Evolutionary conservation across 495 filamentous ascomycete genomes (phyloP).

Genomic region (Penicillium cosmopolitanum): DNA sequence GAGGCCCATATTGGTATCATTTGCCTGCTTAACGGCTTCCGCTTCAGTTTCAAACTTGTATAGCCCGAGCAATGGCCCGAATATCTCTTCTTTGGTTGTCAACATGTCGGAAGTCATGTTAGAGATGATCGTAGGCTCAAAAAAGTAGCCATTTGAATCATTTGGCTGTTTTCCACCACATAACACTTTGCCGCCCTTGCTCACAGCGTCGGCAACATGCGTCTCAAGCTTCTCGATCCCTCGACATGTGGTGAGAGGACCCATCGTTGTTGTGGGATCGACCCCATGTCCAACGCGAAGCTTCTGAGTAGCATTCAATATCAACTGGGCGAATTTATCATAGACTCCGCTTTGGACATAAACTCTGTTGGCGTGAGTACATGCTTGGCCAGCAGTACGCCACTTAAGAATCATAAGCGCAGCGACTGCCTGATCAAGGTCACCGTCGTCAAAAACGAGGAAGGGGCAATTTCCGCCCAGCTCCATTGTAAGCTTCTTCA

Average conservation of each 20-base stretch:
- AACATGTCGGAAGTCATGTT: conserved; percentile 56
- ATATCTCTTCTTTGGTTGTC: conserved; percentile 39
- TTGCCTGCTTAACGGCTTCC: conserved; percentile 31
- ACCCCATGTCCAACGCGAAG: conserved; percentile 7
- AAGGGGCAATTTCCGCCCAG: conserved; percentile 70
- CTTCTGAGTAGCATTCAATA: conserved; percentile 2
- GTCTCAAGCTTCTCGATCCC: conserved; percentile 23
- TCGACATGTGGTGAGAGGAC: conserved; percentile 8
- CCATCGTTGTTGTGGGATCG: not conserved
- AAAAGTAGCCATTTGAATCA: conserved; percentile 46
- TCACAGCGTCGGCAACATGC: conserved; percentile 20
- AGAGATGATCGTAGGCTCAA: conserved; percentile 68
- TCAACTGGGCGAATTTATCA: conserved; percentile 3
- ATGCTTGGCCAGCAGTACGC: conserved; percentile 60
- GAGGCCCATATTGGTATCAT: conserved; percentile 32
- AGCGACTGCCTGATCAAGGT: conserved; percentile 56
- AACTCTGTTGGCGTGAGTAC: conserved; percentile 63
- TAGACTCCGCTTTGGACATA: conserved; percentile 52
- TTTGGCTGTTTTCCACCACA: conserved; percentile 12
- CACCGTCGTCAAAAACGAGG: conserved; percentile 67
- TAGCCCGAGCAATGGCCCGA: conserved; percentile 32
- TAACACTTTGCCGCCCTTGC: conserved; percentile 18
- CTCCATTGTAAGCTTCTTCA: conserved; percentile 61
- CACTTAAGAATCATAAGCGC: conserved; percentile 55
- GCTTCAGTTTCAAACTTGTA: conserved; percentile 34